Conservation (phyloP, 192 early-diverging fungal species). For the Coemansia sp. region DNA sequence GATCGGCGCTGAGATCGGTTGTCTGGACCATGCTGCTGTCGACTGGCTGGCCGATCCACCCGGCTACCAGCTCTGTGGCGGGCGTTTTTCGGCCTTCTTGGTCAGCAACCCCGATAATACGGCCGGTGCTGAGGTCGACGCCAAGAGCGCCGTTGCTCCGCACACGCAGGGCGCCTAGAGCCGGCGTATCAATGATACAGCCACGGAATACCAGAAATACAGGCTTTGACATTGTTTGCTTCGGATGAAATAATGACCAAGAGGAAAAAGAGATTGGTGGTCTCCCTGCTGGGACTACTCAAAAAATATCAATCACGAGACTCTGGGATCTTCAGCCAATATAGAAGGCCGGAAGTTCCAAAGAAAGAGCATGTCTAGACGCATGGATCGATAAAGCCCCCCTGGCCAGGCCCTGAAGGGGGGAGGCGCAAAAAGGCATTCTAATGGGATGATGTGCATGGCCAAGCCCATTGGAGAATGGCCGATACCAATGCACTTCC, state of each 20-base stretch:
- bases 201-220: conserved; percentile 57
- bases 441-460: too few relatives aligned
- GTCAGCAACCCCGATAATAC: conserved; percentile 60
- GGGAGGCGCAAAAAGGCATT: too few relatives aligned
- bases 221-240: conserved; percentile 13
- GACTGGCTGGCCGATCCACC: conserved; percentile 24
- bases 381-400: too few relatives aligned
- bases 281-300: too few relatives aligned
- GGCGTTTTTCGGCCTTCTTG: neutral
- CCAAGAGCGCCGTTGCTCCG: conserved; percentile 65
- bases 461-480: too few relatives aligned
- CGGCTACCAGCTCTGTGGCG: conserved; percentile 16
- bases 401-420: too few relatives aligned
- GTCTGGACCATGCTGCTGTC: conserved; percentile 9
- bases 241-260: neutral
- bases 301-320: too few relatives aligned
- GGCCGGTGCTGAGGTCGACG: conserved; percentile 59
- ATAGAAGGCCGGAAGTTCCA: too few relatives aligned
- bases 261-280: conserved; percentile 1
- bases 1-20: conserved; percentile 44
- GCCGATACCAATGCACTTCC: too few relatives aligned
- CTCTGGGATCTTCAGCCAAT: too few relatives aligned
- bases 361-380: too few relatives aligned
- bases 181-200: conserved; percentile 65
- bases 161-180: conserved; percentile 64